Percentiles rank a stretch among this genome's conserved stretches.
Evolutionary conservation across 2,329 filamentous ascomycete genomes (phyloP).

Genomic region (Septoria petroselini): DNA sequence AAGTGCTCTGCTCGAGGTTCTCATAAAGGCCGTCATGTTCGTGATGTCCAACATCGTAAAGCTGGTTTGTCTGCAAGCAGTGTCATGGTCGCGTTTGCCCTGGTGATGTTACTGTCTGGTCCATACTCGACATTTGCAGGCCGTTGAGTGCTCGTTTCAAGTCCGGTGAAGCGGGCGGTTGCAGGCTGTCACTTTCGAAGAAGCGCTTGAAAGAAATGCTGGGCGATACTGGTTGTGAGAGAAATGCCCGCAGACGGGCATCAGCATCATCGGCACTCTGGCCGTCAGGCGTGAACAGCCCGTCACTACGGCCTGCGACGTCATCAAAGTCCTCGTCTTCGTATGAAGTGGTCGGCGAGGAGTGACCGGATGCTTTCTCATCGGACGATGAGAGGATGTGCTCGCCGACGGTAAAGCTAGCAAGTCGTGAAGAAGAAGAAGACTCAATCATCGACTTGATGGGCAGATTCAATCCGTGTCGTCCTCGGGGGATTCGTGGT

Average conservation of each 20-base stretch:
- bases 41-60: too few relatives aligned
- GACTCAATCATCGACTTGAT: slow-evolving; percentile 25
- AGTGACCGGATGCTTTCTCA: slow-evolving; percentile 24
- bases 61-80: not conserved
- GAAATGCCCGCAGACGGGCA: slow-evolving; percentile 19
- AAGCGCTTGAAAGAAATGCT: slow-evolving; percentile 26
- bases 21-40: too few relatives aligned
- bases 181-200: slow-evolving; percentile 14
- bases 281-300: not conserved
- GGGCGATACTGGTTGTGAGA: slow-evolving; percentile 26
- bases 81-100: not conserved
- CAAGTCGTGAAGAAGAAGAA: slow-evolving; percentile 1
- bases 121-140: slow-evolving; percentile 23
- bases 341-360: slow-evolving; percentile 26
- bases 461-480: slow-evolving; percentile 12
- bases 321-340: slow-evolving; percentile 25
- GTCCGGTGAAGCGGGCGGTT: slow-evolving; percentile 19
- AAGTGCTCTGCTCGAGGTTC: too few relatives aligned
- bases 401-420: slow-evolving; percentile 9
- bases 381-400: slow-evolving; percentile 24
- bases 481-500: slow-evolving; percentile 18
- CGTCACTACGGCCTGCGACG: slow-evolving; percentile 14
- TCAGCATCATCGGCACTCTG: slow-evolving; percentile 11
- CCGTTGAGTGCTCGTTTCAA: slow-evolving; percentile 15
- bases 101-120: not conserved